Percentiles rank a stretch among this genome's conserved stretches.
phyloP scores from a whole-genome alignment of 2,329 filamentous ascomycete genomes.

The Mycosphaerelloides madeirae region DNA sequence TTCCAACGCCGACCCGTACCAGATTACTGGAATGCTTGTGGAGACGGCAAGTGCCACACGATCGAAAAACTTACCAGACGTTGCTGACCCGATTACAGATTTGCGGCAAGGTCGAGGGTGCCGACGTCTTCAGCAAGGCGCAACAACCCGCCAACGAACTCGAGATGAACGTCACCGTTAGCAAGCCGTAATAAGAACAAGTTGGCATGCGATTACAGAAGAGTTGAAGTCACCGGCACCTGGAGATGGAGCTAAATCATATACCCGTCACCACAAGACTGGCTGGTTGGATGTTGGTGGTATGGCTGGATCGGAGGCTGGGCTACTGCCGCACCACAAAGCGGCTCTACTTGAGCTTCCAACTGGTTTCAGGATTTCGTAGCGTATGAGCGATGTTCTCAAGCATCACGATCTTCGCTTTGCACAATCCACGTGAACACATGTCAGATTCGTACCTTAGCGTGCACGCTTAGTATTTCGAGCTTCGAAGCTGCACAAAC shows the following conservation, averaged over 20 bases:
- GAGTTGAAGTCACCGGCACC: no score
- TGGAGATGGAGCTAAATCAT: neutral
- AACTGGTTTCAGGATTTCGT: no score
- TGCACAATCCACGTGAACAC: no score
- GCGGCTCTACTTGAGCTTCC: no score
- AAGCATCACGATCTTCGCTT: no score
- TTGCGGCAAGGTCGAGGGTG: slow-evolving; percentile 48
- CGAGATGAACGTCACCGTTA: slow-evolving; percentile 32
- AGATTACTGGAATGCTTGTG: slow-evolving; percentile 75
- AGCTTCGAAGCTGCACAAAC: neutral
- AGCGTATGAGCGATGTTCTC: neutral
- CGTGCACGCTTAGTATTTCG: neutral
- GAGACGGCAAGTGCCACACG: slow-evolving; percentile 50
- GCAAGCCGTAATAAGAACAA: slow-evolving; percentile 30
- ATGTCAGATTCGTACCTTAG: no score
- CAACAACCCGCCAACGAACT: slow-evolving; percentile 29
- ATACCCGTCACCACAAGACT: neutral
- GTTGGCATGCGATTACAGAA: neutral
- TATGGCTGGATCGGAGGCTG: no score
- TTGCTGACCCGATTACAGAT: slow-evolving; percentile 23
- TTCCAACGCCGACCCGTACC: slow-evolving; percentile 83
- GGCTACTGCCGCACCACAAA: no score
- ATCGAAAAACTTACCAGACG: neutral
- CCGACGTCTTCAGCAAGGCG: slow-evolving; percentile 41
- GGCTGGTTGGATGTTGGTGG: no score